Evolutionary conservation across 257 asterid species (phyloP), one percentile per base, ranked within the genome.

Genomic region (Nicotiana attenuata): DNA sequence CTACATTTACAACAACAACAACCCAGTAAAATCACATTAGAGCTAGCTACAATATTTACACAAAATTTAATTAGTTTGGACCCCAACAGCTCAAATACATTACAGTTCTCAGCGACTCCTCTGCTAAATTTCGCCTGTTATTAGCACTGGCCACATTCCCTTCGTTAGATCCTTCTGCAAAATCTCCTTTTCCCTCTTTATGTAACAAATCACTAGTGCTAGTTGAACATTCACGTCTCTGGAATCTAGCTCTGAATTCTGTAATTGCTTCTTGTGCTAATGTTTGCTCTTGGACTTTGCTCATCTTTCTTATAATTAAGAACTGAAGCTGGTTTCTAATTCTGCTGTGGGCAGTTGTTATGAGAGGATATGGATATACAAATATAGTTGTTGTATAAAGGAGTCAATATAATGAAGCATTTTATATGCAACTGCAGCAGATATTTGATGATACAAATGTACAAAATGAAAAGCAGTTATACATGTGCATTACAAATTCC

Each of bases 81-180:
- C 85, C 85, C 85, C 85, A 81, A 31, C 85, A 85, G 76, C 85
- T 85, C 29, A 85, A 78, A 55, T 81, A 78, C 86, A 82, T 80
- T 4, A 82, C 82, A 80, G 79, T 82, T 76, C 84, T 80, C 11
- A 85, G 22, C 5, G 86, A 80, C 45, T 82, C 86, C 79, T 85
- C 86, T 5, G 88, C 81, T 68, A 77, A 53, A 33, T 82, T 82
- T 66, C 69, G 81, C 81, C 73, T 78, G 31, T 84, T 14, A 53
- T 53, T 66, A 41, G 5, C 64, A 28, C 61, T 53, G 45, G 13
- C 50, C 3, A 29, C 80, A 22, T 61, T 57, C 26, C 10, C 78
- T 83, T 79, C 29, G 1, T 52, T 53, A 68, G 71, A 0, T 52
- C 63, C 53, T 45, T 17, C 60, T 60, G 11, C 28, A 59, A 52